Percentiles rank a stretch among this genome's conserved stretches.
These are phyloP conservation scores for Magnaporthales sp. DNA, from an alignment of 2,329 filamentous ascomycete species.

Conservation along the genomic window DNA sequence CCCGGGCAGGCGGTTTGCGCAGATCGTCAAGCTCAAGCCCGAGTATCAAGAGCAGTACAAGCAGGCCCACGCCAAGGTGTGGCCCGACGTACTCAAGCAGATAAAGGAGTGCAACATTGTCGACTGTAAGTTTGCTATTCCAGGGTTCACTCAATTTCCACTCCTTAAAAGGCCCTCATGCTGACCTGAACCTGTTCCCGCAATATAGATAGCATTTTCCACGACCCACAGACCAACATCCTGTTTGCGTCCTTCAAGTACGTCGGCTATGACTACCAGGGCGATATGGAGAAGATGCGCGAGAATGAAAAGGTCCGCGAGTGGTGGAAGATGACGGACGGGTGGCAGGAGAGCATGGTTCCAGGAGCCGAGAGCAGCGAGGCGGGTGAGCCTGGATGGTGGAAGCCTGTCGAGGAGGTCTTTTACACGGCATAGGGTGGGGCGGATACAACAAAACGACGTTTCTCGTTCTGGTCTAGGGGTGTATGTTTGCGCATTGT, in stretches of 20 bases:
- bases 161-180: background rate
- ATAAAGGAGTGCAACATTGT: constrained; percentile 67
- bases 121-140: constrained; percentile 47
- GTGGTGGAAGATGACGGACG: constrained; percentile 78
- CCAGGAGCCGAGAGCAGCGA: constrained; percentile 50
- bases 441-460: background rate
- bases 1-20: constrained; percentile 51
- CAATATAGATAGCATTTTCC: constrained; percentile 59
- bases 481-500: background rate
- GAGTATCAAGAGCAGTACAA: constrained; percentile 63
- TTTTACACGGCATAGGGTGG: constrained; percentile 36
- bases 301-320: constrained; percentile 64
- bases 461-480: background rate
- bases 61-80: constrained; percentile 62
- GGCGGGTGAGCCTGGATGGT: constrained; percentile 55
- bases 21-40: constrained; percentile 64
- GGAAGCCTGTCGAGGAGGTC: constrained; percentile 61
- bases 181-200: background rate
- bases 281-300: constrained; percentile 69
- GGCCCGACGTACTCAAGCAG: constrained; percentile 69
- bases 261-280: constrained; percentile 61
- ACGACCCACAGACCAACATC: constrained; percentile 52
- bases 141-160: background rate
- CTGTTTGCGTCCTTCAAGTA: constrained; percentile 76
- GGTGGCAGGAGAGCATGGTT: constrained; percentile 59